phyloP scores from a whole-genome alignment of 495 filamentous ascomycete genomes.

The Penicillium coprophilum region DNA sequence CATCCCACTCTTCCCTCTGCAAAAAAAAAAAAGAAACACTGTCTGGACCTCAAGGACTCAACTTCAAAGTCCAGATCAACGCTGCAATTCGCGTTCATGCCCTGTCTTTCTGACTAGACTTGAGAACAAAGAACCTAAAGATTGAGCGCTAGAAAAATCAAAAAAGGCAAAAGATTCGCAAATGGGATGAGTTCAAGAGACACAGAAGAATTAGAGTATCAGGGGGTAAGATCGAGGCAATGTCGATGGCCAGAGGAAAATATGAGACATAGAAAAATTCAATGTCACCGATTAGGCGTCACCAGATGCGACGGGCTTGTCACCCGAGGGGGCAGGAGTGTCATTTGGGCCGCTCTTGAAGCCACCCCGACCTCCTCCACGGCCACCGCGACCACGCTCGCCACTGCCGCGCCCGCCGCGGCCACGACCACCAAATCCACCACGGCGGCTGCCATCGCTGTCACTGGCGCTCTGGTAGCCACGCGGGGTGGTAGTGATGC shows the following conservation, averaged over 20 bases:
- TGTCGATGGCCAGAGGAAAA: slow-evolving; percentile 13
- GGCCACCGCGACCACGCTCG: slow-evolving; percentile 43
- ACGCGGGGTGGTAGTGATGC: slow-evolving; percentile 52
- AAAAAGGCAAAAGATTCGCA: slow-evolving; percentile 20
- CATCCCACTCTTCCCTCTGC: not conserved
- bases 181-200: slow-evolving; percentile 25
- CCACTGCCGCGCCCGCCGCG: slow-evolving; percentile 57
- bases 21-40: slow-evolving; percentile 11
- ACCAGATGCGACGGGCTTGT: slow-evolving; percentile 45
- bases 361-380: slow-evolving; percentile 51
- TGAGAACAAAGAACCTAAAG: slow-evolving; percentile 5
- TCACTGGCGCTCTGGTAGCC: slow-evolving; percentile 85
- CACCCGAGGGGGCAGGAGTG: slow-evolving; percentile 49
- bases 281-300: slow-evolving; percentile 44
- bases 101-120: not conserved
- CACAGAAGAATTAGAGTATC: slow-evolving; percentile 31
- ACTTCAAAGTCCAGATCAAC: slow-evolving; percentile 1
- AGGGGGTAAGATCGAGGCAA: slow-evolving; percentile 10
- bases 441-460: slow-evolving; percentile 65
- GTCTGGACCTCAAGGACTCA: slow-evolving; percentile 6
- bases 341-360: slow-evolving; percentile 54
- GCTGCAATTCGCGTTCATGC: not conserved
- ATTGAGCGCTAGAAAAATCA: slow-evolving; percentile 15
- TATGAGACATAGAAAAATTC: slow-evolving; percentile 15
- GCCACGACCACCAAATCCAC: slow-evolving; percentile 63